Base-by-base conservation (phyloP, 2,329 filamentous ascomycete genomes). In the Xylaria sp. region DNA sequence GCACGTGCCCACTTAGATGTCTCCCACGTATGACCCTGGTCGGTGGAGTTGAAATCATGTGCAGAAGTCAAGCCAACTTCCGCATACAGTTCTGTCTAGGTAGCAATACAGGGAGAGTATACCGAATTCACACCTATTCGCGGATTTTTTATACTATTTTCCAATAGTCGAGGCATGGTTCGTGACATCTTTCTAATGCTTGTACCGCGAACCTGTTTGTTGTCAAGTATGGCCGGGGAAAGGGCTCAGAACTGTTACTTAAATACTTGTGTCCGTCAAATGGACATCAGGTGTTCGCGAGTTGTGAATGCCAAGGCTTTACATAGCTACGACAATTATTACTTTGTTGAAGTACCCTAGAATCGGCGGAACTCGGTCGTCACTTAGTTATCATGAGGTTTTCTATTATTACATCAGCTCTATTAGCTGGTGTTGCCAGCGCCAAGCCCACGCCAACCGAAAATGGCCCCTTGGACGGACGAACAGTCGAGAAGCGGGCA, bases 401-500 rank as follows among this genome's bases (percentile, higher is more conserved):
- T 44, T 16, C 25, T 13, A 44, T 55, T 37, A 27, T 44, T 58
- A 48, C 53, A 27, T 55, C 60, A 42, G 65, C 61, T 70, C 68
- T 81, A 44, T 48, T 71, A 35, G 73, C 76, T 59, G 75, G 75
- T 67, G 63, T 80, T 53, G 76, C 71, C 72, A 70, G 60, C 66
- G 80, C 79, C 48, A 70, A 68, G 44, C 77, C 79, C 40, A 78
- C 76, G 21, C 77, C 75, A 54, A 78, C 78, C 0, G 60, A 69
- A 70, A 64, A 76, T 47, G 72, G 76, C 40, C 65, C 71, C 50
- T 65, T 75, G 40, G 73, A 73, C 42, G 73, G 67, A 61, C 75
- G 75, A 59, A 75, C 72, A 32, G 66, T 81, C 13, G 71, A 73
- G 69, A 81, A 80, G 76, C 77, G 78, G 55, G 79, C 80, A 60